Conservation (phyloP, 169 alveolate species). For the Cryptosporidium andersoni region DNA sequence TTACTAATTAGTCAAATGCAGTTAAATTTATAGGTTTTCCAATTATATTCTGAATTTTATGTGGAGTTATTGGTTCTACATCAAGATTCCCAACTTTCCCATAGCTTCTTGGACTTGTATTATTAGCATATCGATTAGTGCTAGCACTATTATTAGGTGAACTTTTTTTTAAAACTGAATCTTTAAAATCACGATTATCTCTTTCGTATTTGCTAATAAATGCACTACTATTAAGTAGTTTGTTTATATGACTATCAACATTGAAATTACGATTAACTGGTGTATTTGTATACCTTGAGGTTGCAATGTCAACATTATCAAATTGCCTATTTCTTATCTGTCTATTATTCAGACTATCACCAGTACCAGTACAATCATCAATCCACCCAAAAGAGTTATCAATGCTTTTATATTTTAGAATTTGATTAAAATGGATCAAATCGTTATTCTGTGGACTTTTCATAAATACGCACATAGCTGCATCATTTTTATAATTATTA, state of each 20-base stretch:
- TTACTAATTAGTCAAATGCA: constrained; percentile 24
- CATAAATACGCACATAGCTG: constrained; percentile 74
- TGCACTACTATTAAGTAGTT: background rate
- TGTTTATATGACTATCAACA: background rate
- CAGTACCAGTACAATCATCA: background rate
- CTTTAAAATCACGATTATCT: background rate
- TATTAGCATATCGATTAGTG: background rate
- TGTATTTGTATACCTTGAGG: background rate
- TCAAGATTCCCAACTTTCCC: constrained; percentile 24
- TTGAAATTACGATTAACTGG: background rate
- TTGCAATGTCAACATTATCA: no score
- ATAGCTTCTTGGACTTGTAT: constrained; percentile 39
- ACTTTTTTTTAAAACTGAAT: background rate
- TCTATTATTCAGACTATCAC: background rate
- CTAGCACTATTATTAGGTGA: constrained; percentile 12
- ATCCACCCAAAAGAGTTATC: constrained; percentile 41
- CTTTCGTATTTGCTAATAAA: background rate
- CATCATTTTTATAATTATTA: constrained; percentile 74
- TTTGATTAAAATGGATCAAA: constrained; percentile 35
- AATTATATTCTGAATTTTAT: constrained; percentile 25
- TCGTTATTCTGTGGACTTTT: constrained; percentile 67
- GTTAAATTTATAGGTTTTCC: constrained; percentile 60
- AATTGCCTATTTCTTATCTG: no score
- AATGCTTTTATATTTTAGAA: constrained; percentile 15
- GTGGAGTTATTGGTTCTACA: constrained; percentile 55